Evolutionary conservation across 106 monocot genomes (phyloP).

Genomic region (Iris macrosiphon): DNA sequence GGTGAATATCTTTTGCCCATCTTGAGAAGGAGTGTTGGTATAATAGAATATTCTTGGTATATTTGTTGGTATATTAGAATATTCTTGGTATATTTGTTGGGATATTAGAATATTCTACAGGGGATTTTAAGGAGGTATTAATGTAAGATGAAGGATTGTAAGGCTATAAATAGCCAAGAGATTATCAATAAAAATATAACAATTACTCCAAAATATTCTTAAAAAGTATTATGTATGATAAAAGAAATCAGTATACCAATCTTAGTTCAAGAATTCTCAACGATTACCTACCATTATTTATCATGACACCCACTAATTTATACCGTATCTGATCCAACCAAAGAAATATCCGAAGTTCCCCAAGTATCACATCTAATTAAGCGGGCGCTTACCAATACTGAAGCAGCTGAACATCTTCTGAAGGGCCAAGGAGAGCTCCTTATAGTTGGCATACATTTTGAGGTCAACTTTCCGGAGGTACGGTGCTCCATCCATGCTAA

Average conservation of each 20-base stretch:
- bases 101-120: too few relatives aligned
- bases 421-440: slow-evolving; percentile 26
- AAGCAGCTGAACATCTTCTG: slow-evolving; percentile 47
- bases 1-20: too few relatives aligned
- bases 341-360: background rate
- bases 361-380: background rate
- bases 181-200: too few relatives aligned
- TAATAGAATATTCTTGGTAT: too few relatives aligned
- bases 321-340: background rate
- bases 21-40: too few relatives aligned
- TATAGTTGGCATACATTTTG: slow-evolving; percentile 21
- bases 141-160: too few relatives aligned
- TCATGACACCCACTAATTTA: background rate
- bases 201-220: too few relatives aligned
- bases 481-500: slow-evolving; percentile 50
- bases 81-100: too few relatives aligned
- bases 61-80: too few relatives aligned
- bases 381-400: slow-evolving; percentile 20
- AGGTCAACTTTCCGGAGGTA: slow-evolving; percentile 44
- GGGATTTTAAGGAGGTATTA: too few relatives aligned
- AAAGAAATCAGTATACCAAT: background rate
- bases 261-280: background rate
- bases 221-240: background rate
- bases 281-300: background rate
- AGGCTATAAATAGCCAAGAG: too few relatives aligned